Evolutionary conservation across 768 basidiomycete genomes (phyloP), one percentile per base, ranked within the genome.

Genomic region (Infundibulicybe gibba): DNA sequence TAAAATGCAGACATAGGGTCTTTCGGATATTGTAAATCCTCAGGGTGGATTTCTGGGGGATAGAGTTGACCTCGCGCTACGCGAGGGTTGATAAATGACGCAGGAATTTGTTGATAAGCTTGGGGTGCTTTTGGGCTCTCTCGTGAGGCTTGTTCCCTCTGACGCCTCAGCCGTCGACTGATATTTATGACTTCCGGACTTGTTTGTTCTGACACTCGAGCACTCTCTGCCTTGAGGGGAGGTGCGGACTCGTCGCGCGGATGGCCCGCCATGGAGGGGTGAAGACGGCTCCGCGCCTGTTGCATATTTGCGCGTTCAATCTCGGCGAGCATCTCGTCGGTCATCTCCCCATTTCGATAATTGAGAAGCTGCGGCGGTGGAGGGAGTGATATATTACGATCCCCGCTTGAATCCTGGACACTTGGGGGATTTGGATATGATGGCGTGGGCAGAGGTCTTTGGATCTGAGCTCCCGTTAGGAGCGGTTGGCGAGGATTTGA

Each of bases 251-350:
- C 68, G 16, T 54, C 60, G 30, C 59, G 64, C 15, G 60, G 45
- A 47, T 60, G 50, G 2, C 55, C 50, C 15, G 54, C 41, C 16
- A 63, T 49, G 57, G 69, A 71, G 1, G 61, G 53, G 25, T 43
- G 65, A n/a, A 64, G 65, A 52, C 75, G 73, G 33, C 68, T 69
- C 57, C 79, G 76, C 10, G 74, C 62, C 58, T 81, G 81, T 46
- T 82, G 79, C 51, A 78, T 64, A 62, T 86, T 82, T n/a, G 80
- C 81, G 37, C 79, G 76, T 57, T 88, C 86, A 50, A 87, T 83
- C 52, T 87, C 83, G 30, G 80, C 81, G 63, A 87, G 67, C 25
- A 87, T 70, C 52, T 87, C 81, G 32, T 80, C 78, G 0, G 85
- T 85, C 72, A 87, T 77, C 41, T 83, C 75, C 74, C 79, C 85